Evolutionary conservation across 495 filamentous ascomycete genomes (phyloP).

Genomic region (Talaromyces liani): DNA sequence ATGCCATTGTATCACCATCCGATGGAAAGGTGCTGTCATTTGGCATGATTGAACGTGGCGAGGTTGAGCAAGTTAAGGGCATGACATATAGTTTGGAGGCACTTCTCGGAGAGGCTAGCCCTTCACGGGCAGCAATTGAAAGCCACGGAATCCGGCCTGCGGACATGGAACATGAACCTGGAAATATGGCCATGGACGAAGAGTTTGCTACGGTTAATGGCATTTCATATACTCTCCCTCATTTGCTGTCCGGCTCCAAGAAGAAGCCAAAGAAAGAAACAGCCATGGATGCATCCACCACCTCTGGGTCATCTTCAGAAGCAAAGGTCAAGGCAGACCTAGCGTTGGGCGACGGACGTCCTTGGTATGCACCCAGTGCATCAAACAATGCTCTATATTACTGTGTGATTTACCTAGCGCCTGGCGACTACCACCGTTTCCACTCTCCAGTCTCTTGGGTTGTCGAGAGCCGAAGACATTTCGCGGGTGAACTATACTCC

Average conservation of each 20-base stretch:
- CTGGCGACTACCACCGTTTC: slow-evolving; percentile 97
- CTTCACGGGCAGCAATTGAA: slow-evolving; percentile 25
- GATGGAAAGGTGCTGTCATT: slow-evolving; percentile 90
- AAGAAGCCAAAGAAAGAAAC: slow-evolving; percentile 22
- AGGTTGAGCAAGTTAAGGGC: slow-evolving; percentile 98
- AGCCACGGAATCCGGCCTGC: slow-evolving; percentile 1
- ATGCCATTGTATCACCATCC: slow-evolving; percentile 74
- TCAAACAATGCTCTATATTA: slow-evolving; percentile 72
- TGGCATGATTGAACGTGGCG: slow-evolving; percentile 80
- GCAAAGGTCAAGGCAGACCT: slow-evolving; percentile 79
- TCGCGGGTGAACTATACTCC: slow-evolving; percentile 90
- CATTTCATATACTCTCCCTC: slow-evolving; percentile 90
- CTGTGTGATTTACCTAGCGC: slow-evolving; percentile 93
- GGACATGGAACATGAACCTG: slow-evolving; percentile 20
- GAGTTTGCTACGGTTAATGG: slow-evolving; percentile 96
- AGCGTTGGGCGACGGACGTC: slow-evolving; percentile 55
- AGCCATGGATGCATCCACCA: slow-evolving; percentile 56
- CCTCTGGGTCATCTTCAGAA: slow-evolving; percentile 60
- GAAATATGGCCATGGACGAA: slow-evolving; percentile 64
- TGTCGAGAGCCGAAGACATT: slow-evolving; percentile 82
- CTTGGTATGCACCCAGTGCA: slow-evolving; percentile 72
- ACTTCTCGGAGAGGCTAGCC: slow-evolving; percentile 62
- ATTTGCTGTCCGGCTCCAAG: slow-evolving; percentile 67
- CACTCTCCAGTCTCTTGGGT: slow-evolving; percentile 94
- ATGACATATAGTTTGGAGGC: slow-evolving; percentile 97